Conservation (phyloP, 495 filamentous ascomycete species). For the Penicillium subrubescens region DNA sequence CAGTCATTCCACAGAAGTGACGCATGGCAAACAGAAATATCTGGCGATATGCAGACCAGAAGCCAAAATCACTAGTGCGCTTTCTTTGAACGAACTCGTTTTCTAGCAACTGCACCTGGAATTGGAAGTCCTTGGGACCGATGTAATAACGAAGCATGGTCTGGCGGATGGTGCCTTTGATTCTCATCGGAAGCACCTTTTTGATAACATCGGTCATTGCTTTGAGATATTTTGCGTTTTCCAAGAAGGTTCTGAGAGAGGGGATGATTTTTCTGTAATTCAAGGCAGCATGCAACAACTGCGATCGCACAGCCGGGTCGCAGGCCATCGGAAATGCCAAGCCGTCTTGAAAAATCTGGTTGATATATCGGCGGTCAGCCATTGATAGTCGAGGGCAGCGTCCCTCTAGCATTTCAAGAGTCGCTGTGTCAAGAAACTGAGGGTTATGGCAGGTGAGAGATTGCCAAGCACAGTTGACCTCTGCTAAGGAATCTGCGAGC, state of each 20-base stretch:
- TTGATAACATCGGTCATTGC: background rate
- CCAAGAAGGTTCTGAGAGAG: background rate
- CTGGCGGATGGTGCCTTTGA: background rate
- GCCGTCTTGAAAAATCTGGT: background rate
- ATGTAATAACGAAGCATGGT: background rate
- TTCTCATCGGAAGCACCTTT: background rate
- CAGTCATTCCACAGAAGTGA: slow-evolving; percentile 22
- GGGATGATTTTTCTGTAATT: background rate
- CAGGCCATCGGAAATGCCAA: background rate
- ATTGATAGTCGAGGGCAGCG: background rate
- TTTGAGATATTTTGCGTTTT: background rate
- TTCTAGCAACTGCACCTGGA: background rate
- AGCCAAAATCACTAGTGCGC: background rate
- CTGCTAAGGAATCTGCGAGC: background rate
- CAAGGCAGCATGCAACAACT: background rate
- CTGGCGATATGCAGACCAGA: slow-evolving; percentile 23
- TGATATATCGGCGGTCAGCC: background rate
- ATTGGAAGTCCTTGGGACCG: background rate
- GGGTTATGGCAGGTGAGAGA: background rate
- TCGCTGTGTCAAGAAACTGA: background rate
- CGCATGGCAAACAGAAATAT: slow-evolving; percentile 26
- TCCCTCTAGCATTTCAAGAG: background rate
- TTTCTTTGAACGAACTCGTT: background rate
- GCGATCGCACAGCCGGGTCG: background rate
- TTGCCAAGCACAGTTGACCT: background rate